phyloP scores from a whole-genome alignment of 805 yeast genomes.

The Ogataea sp. region DNA sequence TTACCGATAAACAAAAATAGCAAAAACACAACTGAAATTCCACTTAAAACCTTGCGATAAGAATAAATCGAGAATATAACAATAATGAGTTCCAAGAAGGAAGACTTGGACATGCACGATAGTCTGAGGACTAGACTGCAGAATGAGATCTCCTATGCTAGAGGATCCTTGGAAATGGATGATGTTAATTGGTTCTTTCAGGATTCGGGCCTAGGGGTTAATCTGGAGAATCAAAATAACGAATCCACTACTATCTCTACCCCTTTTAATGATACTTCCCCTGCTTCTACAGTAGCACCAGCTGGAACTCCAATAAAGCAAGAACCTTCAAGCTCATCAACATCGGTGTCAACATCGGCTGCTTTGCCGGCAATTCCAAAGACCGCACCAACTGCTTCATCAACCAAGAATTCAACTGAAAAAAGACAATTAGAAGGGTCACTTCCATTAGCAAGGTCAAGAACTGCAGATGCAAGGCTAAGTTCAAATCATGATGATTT shows the following conservation, averaged over 20 bases:
- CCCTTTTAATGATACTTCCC: slow-evolving; percentile 19
- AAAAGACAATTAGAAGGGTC: not conserved
- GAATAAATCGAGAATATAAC: too few species aligned
- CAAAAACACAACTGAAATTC: too few species aligned
- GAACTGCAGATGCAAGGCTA: slow-evolving; percentile 17
- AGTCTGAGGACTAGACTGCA: slow-evolving; percentile 20
- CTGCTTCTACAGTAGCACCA: slow-evolving; percentile 16
- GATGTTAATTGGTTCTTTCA: slow-evolving; percentile 26
- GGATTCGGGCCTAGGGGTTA: too few species aligned
- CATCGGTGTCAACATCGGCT: slow-evolving; percentile 15
- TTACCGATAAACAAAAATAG: too few species aligned
- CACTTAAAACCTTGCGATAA: too few species aligned
- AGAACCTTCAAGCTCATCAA: slow-evolving; percentile 18
- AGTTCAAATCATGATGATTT: not conserved
- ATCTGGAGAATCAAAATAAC: too few species aligned
- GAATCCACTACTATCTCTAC: slow-evolving; percentile 5
- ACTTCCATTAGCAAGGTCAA: slow-evolving; percentile 13
- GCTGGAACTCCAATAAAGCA: too few species aligned
- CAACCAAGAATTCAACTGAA: too few species aligned
- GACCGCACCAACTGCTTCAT: not conserved
- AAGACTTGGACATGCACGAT: slow-evolving; percentile 16
- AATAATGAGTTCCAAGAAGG: not conserved
- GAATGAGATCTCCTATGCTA: slow-evolving; percentile 12
- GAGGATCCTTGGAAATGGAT: slow-evolving; percentile 12
- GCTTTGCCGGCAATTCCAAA: slow-evolving; percentile 3